Conservation (phyloP, 1,284 basidiomycete genomes). For the Ustilago bromivora region DNA sequence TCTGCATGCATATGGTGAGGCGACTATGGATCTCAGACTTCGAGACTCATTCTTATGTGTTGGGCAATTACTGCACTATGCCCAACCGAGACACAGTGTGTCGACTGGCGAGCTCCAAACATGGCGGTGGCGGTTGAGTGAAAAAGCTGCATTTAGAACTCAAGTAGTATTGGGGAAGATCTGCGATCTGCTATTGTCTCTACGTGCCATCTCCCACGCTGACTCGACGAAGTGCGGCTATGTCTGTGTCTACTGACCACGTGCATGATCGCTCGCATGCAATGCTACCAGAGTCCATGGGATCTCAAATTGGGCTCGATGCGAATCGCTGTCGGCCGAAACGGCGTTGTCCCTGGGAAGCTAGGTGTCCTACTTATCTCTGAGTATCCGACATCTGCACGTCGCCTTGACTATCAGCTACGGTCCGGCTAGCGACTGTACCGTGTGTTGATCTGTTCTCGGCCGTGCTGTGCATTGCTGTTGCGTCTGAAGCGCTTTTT, state of each 20-base stretch:
- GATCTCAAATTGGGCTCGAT: neutral
- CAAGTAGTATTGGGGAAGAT: neutral
- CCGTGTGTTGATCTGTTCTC: constrained; percentile 7
- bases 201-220: neutral
- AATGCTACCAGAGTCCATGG: neutral
- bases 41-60: neutral
- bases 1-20: neutral
- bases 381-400: constrained; percentile 40
- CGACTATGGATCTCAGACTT: neutral
- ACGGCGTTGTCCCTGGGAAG: neutral
- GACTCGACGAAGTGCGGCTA: neutral
- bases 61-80: neutral
- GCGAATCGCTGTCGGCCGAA: neutral
- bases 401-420: constrained; percentile 31
- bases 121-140: neutral
- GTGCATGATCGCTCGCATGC: neutral
- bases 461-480: neutral
- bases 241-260: neutral
- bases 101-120: neutral
- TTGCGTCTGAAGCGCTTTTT: neutral
- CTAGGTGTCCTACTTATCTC: neutral
- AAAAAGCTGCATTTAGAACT: neutral
- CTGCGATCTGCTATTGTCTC: neutral
- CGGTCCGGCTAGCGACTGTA: neutral
- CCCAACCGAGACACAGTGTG: neutral